Percentiles rank a stretch among this genome's conserved stretches.
phyloP scores from a whole-genome alignment of 2,329 filamentous ascomycete genomes.

The Harringtonia aguacate region DNA sequence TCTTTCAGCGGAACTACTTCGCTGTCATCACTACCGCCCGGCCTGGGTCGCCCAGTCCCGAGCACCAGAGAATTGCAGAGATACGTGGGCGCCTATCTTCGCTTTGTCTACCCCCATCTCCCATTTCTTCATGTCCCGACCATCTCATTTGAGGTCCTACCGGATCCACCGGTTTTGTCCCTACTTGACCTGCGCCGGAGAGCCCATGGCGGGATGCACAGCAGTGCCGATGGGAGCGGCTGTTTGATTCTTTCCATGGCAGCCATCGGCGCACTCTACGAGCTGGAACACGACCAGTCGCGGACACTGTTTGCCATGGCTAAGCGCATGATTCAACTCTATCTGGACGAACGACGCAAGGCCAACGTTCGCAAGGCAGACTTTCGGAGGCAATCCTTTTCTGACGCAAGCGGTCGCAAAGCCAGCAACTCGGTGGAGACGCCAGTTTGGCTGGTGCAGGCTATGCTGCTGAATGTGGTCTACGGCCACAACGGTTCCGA shows the following conservation, averaged over 20 bases:
- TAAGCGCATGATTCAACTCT: conserved; percentile 90
- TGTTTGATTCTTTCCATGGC: conserved; percentile 84
- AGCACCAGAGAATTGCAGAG: conserved; percentile 79
- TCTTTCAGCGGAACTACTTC: conserved; percentile 46
- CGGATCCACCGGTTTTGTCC: background rate
- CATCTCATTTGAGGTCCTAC: conserved; percentile 69
- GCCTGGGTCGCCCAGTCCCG: conserved; percentile 50
- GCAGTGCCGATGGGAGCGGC: conserved; percentile 59
- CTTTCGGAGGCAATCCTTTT: conserved; percentile 33
- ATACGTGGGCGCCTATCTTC: conserved; percentile 82
- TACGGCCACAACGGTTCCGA: conserved; percentile 94
- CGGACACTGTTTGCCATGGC: conserved; percentile 84
- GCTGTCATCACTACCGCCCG: conserved; percentile 38
- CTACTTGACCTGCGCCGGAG: conserved; percentile 18
- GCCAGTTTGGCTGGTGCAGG: conserved; percentile 89
- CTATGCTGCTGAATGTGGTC: conserved; percentile 91
- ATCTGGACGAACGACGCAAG: conserved; percentile 83
- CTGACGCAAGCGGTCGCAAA: conserved; percentile 5
- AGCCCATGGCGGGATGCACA: background rate
- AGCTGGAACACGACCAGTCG: conserved; percentile 68
- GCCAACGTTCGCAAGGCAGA: conserved; percentile 63
- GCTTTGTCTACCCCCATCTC: conserved; percentile 86
- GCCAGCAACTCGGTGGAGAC: conserved; percentile 48
- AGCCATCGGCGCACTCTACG: conserved; percentile 64
- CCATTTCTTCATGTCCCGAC: conserved; percentile 93